These are phyloP conservation scores for Antarctomyces pellizariae DNA, from an alignment of 495 filamentous ascomycete genomes.

Conservation along the genomic window DNA sequence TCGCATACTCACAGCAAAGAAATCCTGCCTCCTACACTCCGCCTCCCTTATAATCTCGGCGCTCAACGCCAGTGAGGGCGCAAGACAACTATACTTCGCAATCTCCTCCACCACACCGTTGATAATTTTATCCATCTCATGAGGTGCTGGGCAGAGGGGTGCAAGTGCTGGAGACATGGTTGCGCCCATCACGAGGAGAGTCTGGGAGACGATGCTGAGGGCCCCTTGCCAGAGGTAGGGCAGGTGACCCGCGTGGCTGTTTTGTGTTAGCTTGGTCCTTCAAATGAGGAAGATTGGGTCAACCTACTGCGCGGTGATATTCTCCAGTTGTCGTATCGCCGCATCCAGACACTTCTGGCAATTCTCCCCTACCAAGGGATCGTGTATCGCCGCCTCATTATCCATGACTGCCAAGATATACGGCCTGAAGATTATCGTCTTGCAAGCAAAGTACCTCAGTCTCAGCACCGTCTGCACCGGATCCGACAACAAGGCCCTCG, in stretches of 20 bases:
- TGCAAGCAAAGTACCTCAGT: slow-evolving; percentile 60
- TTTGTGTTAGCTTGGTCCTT: slow-evolving; percentile 1
- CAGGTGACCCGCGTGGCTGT: slow-evolving; percentile 56
- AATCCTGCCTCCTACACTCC: slow-evolving; percentile 37
- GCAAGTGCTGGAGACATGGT: slow-evolving; percentile 58
- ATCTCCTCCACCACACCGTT: slow-evolving; percentile 49
- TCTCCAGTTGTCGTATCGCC: slow-evolving; percentile 54
- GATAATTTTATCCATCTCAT: slow-evolving; percentile 50
- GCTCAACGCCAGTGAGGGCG: slow-evolving; percentile 46
- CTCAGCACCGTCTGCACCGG: slow-evolving; percentile 58
- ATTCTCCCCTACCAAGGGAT: slow-evolving; percentile 46
- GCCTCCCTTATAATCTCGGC: slow-evolving; percentile 62
- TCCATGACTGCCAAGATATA: slow-evolving; percentile 62
- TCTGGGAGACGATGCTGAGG: slow-evolving; percentile 59
- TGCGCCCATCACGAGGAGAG: slow-evolving; percentile 58
- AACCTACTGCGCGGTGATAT: slow-evolving; percentile 51
- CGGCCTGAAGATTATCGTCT: slow-evolving; percentile 65
- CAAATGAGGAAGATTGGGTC: neutral
- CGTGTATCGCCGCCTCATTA: slow-evolving; percentile 45
- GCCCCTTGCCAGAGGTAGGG: slow-evolving; percentile 78
- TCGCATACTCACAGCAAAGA: too few relatives aligned
- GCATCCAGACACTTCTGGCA: slow-evolving; percentile 67
- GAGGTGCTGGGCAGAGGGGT: slow-evolving; percentile 36
- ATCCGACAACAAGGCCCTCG: slow-evolving; percentile 35
- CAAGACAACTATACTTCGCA: slow-evolving; percentile 45